Percentiles rank a stretch among this genome's conserved stretches.
Evolutionary conservation across 179 eudicot genomes (phyloP).

Genomic region (Actinidia arguta): DNA sequence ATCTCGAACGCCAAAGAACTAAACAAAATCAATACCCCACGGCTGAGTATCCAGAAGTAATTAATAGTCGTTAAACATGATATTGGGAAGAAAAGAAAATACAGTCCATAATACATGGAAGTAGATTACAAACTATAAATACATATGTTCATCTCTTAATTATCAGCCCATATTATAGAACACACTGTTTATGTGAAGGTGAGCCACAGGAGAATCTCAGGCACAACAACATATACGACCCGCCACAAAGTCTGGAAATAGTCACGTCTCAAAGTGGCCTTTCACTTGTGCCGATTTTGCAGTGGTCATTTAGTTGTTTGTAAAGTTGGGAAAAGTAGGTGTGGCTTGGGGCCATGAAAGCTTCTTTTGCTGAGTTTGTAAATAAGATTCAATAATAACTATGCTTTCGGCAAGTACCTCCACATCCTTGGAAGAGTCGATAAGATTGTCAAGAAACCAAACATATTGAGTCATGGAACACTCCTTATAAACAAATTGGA

Average conservation of each 20-base stretch:
- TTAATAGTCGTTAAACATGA: too few species aligned
- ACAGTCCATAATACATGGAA: too few species aligned
- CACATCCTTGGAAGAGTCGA: slow-evolving; percentile 38
- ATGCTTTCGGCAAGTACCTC: slow-evolving; percentile 31
- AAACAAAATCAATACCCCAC: too few species aligned
- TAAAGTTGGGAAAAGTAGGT: neutral
- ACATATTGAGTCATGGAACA: slow-evolving; percentile 42
- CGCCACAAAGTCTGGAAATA: neutral
- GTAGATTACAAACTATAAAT: too few species aligned
- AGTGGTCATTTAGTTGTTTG: neutral
- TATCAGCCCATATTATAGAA: too few species aligned
- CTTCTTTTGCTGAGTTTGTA: too few species aligned
- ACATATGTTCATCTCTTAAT: too few species aligned
- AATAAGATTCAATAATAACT: neutral
- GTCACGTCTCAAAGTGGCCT: neutral
- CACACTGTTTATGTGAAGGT: neutral
- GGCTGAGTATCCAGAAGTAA: too few species aligned
- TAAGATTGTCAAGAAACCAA: slow-evolving; percentile 36
- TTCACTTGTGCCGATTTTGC: neutral
- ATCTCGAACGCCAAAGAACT: too few species aligned
- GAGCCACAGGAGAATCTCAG: neutral
- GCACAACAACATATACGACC: neutral
- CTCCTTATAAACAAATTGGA: neutral
- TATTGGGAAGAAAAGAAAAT: too few species aligned
- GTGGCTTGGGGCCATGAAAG: neutral